phyloP scores from a whole-genome alignment of 805 yeast species.

The Jamesozyma jinghongensis region DNA sequence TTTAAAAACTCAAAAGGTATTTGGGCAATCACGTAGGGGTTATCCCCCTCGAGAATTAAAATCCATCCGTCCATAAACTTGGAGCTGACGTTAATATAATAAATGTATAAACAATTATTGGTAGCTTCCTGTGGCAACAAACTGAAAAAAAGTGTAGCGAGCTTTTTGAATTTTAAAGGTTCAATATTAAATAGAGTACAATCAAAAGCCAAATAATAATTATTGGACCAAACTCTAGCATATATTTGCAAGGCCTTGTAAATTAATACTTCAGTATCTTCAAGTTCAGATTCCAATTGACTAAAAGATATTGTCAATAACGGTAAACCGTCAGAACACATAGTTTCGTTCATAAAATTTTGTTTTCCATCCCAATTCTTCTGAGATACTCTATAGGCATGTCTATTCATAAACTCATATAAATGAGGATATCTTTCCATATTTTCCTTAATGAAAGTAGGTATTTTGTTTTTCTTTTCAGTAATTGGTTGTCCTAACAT shows the following conservation, averaged over 20 bases:
- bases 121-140: conserved; percentile 44
- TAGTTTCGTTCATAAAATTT: conserved; percentile 47
- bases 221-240: conserved; percentile 62
- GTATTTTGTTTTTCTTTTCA: conserved; percentile 45
- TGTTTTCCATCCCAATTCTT: conserved; percentile 27
- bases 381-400: conserved; percentile 45
- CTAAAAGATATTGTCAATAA: conserved; percentile 44
- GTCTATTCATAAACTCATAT: conserved; percentile 64
- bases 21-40: conserved; percentile 10
- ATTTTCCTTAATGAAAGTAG: conserved; percentile 41
- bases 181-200: conserved; percentile 46
- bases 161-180: conserved; percentile 8
- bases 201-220: conserved; percentile 53
- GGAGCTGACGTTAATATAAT: conserved; percentile 36
- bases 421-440: conserved; percentile 41
- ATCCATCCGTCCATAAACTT: conserved; percentile 18
- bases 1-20: conserved; percentile 33
- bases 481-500: conserved; percentile 50
- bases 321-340: conserved; percentile 63
- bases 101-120: conserved; percentile 43
- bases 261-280: conserved; percentile 40
- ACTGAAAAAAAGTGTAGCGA: conserved; percentile 28
- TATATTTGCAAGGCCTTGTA: conserved; percentile 54
- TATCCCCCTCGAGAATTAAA: conserved; percentile 5
- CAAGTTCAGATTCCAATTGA: conserved; percentile 27